Percentiles rank a stretch among this genome's conserved stretches.
These are phyloP conservation scores for Saussurea involucrata DNA, from an alignment of 129 eudicot genomes.

Conservation along the genomic window DNA sequence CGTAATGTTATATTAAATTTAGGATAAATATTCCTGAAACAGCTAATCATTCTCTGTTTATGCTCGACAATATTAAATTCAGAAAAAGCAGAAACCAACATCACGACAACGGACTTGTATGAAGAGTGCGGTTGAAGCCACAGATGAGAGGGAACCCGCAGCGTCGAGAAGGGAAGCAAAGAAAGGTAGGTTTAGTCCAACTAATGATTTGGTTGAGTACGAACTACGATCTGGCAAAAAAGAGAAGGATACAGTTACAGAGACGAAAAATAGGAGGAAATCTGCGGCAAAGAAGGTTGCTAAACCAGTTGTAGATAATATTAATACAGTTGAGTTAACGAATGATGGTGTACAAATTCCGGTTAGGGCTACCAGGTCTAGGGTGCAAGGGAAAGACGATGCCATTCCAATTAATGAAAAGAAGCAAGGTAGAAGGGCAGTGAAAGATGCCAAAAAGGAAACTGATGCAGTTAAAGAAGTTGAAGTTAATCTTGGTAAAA, in stretches of 20 bases:
- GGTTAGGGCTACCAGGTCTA: conserved; percentile 31
- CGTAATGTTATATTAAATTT: background rate
- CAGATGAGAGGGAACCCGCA: conserved; percentile 35
- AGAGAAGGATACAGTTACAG: conserved; percentile 5
- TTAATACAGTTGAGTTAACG: background rate
- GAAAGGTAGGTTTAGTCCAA: conserved; percentile 83
- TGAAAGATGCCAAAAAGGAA: conserved; percentile 17
- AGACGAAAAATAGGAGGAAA: conserved; percentile 11
- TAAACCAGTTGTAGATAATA: conserved; percentile 26
- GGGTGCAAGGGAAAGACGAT: conserved; percentile 14
- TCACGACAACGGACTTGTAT: conserved; percentile 38
- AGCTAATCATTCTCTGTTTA: background rate
- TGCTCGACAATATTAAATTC: background rate
- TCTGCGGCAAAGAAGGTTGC: conserved; percentile 4
- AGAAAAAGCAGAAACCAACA: conserved; percentile 35
- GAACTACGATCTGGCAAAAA: conserved; percentile 20
- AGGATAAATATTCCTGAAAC: background rate
- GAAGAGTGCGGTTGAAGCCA: conserved; percentile 35
- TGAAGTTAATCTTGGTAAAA: conserved; percentile 19
- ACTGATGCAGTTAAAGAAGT: conserved; percentile 8
- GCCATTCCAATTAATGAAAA: conserved; percentile 3
- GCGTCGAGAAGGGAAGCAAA: conserved; percentile 41
- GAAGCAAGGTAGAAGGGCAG: conserved; percentile 18
- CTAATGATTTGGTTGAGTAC: conserved; percentile 47
- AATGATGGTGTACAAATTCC: conserved; percentile 14